These are phyloP conservation scores for Cantharellus anzutake DNA, from an alignment of 768 basidiomycete genomes.

Conservation along the genomic window DNA sequence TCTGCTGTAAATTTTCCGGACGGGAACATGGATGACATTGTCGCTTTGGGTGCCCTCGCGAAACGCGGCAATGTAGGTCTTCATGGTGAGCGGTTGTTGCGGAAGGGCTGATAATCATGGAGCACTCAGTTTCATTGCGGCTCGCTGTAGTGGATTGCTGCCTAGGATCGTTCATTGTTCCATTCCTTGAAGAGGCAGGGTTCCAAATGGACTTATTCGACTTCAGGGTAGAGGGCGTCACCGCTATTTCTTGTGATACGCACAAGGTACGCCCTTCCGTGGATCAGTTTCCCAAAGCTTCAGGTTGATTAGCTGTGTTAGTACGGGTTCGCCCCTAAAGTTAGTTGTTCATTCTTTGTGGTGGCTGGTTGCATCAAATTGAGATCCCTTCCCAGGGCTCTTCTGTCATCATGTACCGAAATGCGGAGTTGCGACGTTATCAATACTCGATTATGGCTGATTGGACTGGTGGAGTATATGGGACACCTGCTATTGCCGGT, in stretches of 20 bases:
- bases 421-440: slow-evolving; percentile 49
- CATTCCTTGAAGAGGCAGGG: slow-evolving; percentile 71
- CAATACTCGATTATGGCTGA: slow-evolving; percentile 75
- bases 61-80: slow-evolving; percentile 56
- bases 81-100: slow-evolving; percentile 22
- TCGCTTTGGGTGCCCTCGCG: slow-evolving; percentile 57
- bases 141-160: slow-evolving; percentile 62
- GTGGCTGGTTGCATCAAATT: slow-evolving; percentile 4
- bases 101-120: no score
- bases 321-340: slow-evolving; percentile 90
- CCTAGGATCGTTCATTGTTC: slow-evolving; percentile 82
- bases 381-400: slow-evolving; percentile 35
- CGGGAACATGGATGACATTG: slow-evolving; percentile 74
- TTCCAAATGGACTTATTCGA: slow-evolving; percentile 64
- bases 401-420: slow-evolving; percentile 89
- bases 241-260: slow-evolving; percentile 88
- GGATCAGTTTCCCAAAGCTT: neutral
- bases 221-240: slow-evolving; percentile 80
- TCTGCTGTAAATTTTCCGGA: slow-evolving; percentile 77
- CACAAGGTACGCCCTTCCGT: slow-evolving; percentile 47
- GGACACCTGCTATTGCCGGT: slow-evolving; percentile 74
- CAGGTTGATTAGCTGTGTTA: slow-evolving; percentile 14
- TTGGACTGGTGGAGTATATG: slow-evolving; percentile 85
- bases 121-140: neutral
- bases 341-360: neutral